Base-by-base conservation (phyloP, 352 stramenopile genomes). In the Phytophthora palmivora region DNA sequence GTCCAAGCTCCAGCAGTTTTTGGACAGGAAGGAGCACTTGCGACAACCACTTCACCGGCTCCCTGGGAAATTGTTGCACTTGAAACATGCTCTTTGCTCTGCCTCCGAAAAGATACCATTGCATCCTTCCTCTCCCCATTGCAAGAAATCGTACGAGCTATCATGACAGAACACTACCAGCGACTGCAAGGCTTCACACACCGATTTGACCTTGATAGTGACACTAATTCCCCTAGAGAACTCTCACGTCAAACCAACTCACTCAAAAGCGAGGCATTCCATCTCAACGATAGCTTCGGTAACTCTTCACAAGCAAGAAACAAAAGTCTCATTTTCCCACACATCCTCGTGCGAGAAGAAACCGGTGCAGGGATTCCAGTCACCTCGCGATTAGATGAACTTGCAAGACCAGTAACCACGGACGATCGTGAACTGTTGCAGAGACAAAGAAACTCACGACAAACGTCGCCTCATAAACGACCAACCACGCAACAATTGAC, bases 1-100 rank as follows among this genome's bases (percentile, higher is more conserved):
- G 62, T 91, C 3, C 55, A 72, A 34, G 76, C 82, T 5, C 84
- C 84, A n/a, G 76, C 84, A 0, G 73, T 91, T n/a, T 87, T 93
- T 52, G 82, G 80, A 14, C 82, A 93, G 32, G 84, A 91, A 68
- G 70, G 67, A 10, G 76, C 69, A 2, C 74, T 88, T 18, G 69
- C 55, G 21, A 89, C 70, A 36, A 77, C 59, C 16, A 69, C 70
- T 3, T 58, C 53, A 7, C 44, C 66, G 0, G 77, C 79, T 12
- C 77, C 75, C 0, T 89, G 82, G 78, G 75, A 89, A 24, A 67
- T 93, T 38, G 72, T 90, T 36, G 72, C 84, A 2, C 68, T 91
- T 7, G 75, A 83, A 32, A 71, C 66, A n/a, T 90, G 78, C 33
- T 72, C 67, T n/a, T 48, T 93, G 37, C 51, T 88, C 0, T 91